Conservation (phyloP, 2,329 filamentous ascomycete genomes). For the Endoconidiophora polonica region DNA sequence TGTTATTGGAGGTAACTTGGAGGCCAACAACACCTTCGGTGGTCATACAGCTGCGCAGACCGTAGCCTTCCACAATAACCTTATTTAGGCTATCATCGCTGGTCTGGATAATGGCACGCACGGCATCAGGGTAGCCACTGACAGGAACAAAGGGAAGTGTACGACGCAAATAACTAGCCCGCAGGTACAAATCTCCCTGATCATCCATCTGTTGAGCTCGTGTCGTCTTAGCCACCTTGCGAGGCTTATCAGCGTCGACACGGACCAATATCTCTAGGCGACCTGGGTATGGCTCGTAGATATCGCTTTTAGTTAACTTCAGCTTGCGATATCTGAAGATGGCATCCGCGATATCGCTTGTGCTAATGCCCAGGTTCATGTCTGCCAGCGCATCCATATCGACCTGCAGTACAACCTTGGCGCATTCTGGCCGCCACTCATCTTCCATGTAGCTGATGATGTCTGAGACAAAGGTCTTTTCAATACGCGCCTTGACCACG, state of each 20-base stretch:
- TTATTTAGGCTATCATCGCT: conserved; percentile 50
- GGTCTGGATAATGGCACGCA: conserved; percentile 77
- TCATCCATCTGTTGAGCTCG: conserved; percentile 23
- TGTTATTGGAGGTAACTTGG: conserved; percentile 60
- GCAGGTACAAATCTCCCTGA: conserved; percentile 42
- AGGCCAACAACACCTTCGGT: conserved; percentile 79
- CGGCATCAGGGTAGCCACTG: conserved; percentile 72
- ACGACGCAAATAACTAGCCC: conserved; percentile 73
- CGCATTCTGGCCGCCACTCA: conserved; percentile 62
- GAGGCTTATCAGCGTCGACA: conserved; percentile 34
- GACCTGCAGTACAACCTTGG: conserved; percentile 65
- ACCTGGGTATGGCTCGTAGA: conserved; percentile 39
- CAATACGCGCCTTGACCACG: conserved; percentile 81
- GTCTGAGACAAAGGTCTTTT: conserved; percentile 84
- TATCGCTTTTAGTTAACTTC: conserved; percentile 51
- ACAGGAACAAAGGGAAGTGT: conserved; percentile 70
- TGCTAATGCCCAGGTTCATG: conserved; percentile 63
- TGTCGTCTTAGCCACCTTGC: conserved; percentile 31
- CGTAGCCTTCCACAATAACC: conserved; percentile 89
- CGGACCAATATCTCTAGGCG: conserved; percentile 59
- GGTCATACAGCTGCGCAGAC: conserved; percentile 74
- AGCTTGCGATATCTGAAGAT: conserved; percentile 73
- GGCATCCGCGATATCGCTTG: conserved; percentile 55
- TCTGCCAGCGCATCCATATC: conserved; percentile 63
- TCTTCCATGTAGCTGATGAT: conserved; percentile 70